Base-by-base conservation (phyloP, 2,329 filamentous ascomycete genomes). In the Colletotrichum sansevieriae region DNA sequence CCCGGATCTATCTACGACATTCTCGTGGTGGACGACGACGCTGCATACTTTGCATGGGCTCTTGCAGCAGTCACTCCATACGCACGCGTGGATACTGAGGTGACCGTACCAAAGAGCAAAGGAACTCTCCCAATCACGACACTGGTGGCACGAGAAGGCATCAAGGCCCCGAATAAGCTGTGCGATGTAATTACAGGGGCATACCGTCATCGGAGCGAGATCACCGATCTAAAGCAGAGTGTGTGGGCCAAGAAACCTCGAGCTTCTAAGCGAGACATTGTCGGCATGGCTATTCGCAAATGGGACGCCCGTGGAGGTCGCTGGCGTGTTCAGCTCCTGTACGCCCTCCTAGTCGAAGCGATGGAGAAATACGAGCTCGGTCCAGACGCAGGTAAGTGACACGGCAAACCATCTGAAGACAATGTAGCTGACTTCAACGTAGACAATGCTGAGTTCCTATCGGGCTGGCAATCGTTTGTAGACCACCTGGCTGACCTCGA, bases 91-190 rank as follows among this genome's bases (percentile, higher is more conserved):
- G 91, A 88, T 75, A 35, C 22, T 4, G 65, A 68, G 29, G 22
- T 65, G 3, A n/a, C 76, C 80, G 56, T 41, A 12, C 33, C 62
- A 78, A 78, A 20, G 82, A 86, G 3, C 84, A 86, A 20, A 39
- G 44, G 8, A 13, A 60, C 55, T 15, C 88, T 91, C 0, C 75
- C 78, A 8, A 68, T 89, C 18, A 86, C 90, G 3, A 86, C 87
- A 3, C 82, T 88, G 35, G 91, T 92, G 5, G 90, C 89, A 5
- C 85, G 91, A 37, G 93, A 97, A 76, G 94, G 94, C 5, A 89
- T 97, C 76, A 94, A 92, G 75, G 87, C 90, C 1, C 88, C 92
- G 2, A 97, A 94, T 76, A 96, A 91, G 76, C 82, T 94, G 5
- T 88, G 87, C 49, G 89, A 90, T 71, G 80, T 95, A 4, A 82